Conservation (phyloP, 1,284 basidiomycete species). For the Puccinia polysora region DNA sequence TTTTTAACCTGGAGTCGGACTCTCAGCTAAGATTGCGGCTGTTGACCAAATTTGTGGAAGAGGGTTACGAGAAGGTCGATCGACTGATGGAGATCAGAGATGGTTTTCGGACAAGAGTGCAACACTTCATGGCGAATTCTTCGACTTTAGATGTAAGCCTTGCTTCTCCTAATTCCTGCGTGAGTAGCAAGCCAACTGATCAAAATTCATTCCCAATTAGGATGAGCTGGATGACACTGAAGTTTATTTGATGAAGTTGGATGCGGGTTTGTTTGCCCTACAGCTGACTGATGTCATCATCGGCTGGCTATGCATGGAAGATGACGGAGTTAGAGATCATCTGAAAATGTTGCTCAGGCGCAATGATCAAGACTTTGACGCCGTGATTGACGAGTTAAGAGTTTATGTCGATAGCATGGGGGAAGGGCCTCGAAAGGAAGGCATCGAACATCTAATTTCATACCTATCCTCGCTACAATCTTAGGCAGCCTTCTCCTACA, state of each 20-base stretch:
- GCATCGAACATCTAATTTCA: slow-evolving; percentile 10
- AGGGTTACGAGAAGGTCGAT: slow-evolving; percentile 85
- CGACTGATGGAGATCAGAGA: slow-evolving; percentile 83
- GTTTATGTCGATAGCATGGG: slow-evolving; percentile 70
- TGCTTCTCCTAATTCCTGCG: too few species aligned
- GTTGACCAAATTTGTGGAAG: slow-evolving; percentile 87
- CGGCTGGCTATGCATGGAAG: slow-evolving; percentile 95
- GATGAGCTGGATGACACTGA: slow-evolving; percentile 67
- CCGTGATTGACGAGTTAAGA: slow-evolving; percentile 64
- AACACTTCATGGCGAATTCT: slow-evolving; percentile 63
- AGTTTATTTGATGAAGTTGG: slow-evolving; percentile 76
- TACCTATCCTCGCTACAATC: slow-evolving; percentile 27
- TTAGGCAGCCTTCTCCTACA: too few species aligned
- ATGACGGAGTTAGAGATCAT: slow-evolving; percentile 82
- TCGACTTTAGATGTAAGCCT: slow-evolving; percentile 61
- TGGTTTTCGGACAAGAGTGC: slow-evolving; percentile 61
- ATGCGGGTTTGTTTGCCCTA: slow-evolving; percentile 78
- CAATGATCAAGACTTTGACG: slow-evolving; percentile 63
- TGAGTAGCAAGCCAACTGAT: background rate
- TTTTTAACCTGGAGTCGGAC: slow-evolving; percentile 83
- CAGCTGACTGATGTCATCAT: slow-evolving; percentile 89
- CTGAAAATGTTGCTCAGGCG: slow-evolving; percentile 68
- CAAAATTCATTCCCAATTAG: slow-evolving; percentile 57
- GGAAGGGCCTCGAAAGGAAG: slow-evolving; percentile 55
- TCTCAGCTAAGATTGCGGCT: slow-evolving; percentile 73